Evolutionary conservation across 1,284 basidiomycete species (phyloP).

Genomic region (Trichosporon inkin): DNA sequence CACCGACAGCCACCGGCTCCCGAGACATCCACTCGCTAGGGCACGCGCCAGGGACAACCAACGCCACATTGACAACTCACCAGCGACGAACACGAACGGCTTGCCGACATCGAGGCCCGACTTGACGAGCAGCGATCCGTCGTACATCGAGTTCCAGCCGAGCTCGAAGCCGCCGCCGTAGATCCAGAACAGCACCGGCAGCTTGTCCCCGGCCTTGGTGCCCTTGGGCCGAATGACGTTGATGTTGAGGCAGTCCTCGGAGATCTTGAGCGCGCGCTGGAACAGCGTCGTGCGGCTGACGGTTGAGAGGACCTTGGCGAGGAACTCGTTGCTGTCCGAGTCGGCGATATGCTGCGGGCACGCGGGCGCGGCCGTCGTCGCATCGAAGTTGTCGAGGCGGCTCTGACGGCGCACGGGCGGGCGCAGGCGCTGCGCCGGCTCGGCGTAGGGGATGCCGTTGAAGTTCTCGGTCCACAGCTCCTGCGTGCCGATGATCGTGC

Average conservation of each 20-base stretch:
- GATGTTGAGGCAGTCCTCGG: slow-evolving; percentile 31
- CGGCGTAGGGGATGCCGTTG: slow-evolving; percentile 61
- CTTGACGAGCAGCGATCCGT: slow-evolving; percentile 15
- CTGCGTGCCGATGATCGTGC: slow-evolving; percentile 13
- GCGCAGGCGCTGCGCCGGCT: slow-evolving; percentile 48
- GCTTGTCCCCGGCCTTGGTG: slow-evolving; percentile 23
- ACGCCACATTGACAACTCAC: not conserved
- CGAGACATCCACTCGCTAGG: too few species aligned
- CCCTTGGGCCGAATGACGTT: slow-evolving; percentile 26
- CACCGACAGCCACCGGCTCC: too few species aligned
- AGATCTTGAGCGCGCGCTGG: slow-evolving; percentile 12
- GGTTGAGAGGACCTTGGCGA: slow-evolving; percentile 1
- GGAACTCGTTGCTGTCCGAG: slow-evolving; percentile 1
- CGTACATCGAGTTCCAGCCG: slow-evolving; percentile 24
- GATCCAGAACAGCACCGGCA: slow-evolving; percentile 40
- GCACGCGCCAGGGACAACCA: too few species aligned
- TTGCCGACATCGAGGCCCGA: slow-evolving; percentile 24
- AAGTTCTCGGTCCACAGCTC: slow-evolving; percentile 13
- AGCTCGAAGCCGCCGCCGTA: slow-evolving; percentile 34
- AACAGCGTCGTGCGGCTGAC: slow-evolving; percentile 7
- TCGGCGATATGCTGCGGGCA: slow-evolving; percentile 19
- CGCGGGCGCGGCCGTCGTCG: slow-evolving; percentile 9
- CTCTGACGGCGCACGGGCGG: slow-evolving; percentile 51
- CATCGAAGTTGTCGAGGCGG: slow-evolving; percentile 18
- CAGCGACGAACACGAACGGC: slow-evolving; percentile 57